phyloP scores from a whole-genome alignment of 352 stramenopile species.

The Pythium guiyangense region DNA sequence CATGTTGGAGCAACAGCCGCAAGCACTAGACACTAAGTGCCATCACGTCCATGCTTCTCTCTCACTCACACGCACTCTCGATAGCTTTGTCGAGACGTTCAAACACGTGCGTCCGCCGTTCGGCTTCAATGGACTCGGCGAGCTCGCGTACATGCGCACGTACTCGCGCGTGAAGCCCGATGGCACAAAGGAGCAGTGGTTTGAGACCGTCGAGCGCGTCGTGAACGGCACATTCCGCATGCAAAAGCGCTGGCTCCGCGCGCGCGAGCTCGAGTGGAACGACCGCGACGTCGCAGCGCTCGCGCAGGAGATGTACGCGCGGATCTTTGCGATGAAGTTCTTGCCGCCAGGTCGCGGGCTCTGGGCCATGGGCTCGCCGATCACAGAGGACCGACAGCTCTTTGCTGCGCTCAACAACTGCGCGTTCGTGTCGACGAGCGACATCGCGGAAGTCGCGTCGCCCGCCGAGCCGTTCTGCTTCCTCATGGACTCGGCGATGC shows the following conservation, averaged over 20 bases:
- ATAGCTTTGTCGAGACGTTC: slow-evolving; percentile 53
- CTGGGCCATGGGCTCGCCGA: slow-evolving; percentile 92
- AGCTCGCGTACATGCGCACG: slow-evolving; percentile 91
- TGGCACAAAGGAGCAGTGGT: slow-evolving; percentile 84
- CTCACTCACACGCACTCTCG: background rate
- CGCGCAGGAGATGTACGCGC: slow-evolving; percentile 89
- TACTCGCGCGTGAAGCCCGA: slow-evolving; percentile 87
- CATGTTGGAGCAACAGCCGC: too few relatives aligned
- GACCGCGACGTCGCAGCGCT: slow-evolving; percentile 32
- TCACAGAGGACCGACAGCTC: slow-evolving; percentile 81
- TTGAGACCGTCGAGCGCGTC: slow-evolving; percentile 90
- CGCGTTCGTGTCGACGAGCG: slow-evolving; percentile 88
- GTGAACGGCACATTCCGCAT: slow-evolving; percentile 93
- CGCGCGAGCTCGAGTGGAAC: slow-evolving; percentile 65
- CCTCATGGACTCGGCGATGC: slow-evolving; percentile 94
- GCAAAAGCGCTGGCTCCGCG: slow-evolving; percentile 84
- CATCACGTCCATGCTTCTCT: background rate
- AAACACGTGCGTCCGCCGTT: slow-evolving; percentile 62
- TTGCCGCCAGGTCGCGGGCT: slow-evolving; percentile 89
- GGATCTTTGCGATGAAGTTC: slow-evolving; percentile 95
- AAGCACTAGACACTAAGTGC: too few relatives aligned
- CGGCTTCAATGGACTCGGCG: slow-evolving; percentile 92
- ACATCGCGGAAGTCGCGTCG: slow-evolving; percentile 47
- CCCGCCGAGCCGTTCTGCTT: slow-evolving; percentile 90
- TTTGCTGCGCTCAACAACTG: slow-evolving; percentile 93